Conservation (phyloP, 768 basidiomycete genomes). For the Rossbeevera mucosa region DNA sequence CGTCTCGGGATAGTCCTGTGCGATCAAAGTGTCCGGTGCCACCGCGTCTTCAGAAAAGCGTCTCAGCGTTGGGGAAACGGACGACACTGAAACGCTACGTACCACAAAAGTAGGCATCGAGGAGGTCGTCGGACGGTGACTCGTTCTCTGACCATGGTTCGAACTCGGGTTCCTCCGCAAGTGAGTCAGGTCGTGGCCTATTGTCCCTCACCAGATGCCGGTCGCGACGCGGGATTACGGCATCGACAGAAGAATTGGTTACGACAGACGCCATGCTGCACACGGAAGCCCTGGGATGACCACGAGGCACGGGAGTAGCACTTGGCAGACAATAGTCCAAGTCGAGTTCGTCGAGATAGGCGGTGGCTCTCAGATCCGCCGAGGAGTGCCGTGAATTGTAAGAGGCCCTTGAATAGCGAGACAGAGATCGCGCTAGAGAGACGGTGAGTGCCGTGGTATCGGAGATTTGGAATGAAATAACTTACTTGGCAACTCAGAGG, state of each 20-base stretch:
- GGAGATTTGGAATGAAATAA: neutral
- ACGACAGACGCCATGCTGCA: constrained; percentile 54
- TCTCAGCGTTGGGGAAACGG: neutral
- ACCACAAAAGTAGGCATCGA: constrained; percentile 43
- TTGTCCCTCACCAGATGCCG: constrained; percentile 11
- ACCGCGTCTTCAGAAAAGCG: constrained; percentile 11
- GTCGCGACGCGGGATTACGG: constrained; percentile 42
- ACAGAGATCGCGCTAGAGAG: constrained; percentile 14
- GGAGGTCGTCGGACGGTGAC: constrained; percentile 26
- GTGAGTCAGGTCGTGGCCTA: constrained; percentile 12
- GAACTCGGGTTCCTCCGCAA: constrained; percentile 17
- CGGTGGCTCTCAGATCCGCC: constrained; percentile 13
- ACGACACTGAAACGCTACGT: neutral
- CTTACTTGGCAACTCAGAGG: constrained; percentile 12
- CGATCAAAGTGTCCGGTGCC: constrained; percentile 8
- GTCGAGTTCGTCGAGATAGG: constrained; percentile 30
- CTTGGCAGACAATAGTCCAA: constrained; percentile 26
- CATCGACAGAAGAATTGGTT: constrained; percentile 56
- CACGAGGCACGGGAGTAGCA: constrained; percentile 16
- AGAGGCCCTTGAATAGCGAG: constrained; percentile 23
- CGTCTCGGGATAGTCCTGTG: constrained; percentile 18
- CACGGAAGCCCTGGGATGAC: constrained; percentile 37
- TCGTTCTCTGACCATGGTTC: constrained; percentile 24
- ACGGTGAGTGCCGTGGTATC: neutral
- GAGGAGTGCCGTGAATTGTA: constrained; percentile 33